Conservation (phyloP, 2,329 filamentous ascomycete genomes). For the Monosporascus sp. region DNA sequence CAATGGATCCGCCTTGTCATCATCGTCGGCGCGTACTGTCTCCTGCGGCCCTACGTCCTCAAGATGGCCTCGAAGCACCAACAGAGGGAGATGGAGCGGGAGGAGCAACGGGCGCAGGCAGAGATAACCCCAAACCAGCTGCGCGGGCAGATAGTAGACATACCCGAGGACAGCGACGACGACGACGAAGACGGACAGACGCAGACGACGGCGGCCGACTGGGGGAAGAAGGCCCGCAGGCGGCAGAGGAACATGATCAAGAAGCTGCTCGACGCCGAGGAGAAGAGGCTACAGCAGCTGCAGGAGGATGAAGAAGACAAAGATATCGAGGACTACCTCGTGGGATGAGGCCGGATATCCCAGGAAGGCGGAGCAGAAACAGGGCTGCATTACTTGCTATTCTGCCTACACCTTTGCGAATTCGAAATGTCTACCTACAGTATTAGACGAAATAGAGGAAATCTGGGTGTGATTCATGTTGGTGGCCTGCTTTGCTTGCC, state of each 20-base stretch:
- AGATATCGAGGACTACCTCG: slow-evolving; percentile 68
- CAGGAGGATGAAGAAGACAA: slow-evolving; percentile 64
- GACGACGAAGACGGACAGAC: slow-evolving; percentile 44
- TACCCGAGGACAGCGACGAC: slow-evolving; percentile 48
- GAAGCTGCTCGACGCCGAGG: slow-evolving; percentile 58
- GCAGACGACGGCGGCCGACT: slow-evolving; percentile 47
- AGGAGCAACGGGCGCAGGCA: slow-evolving; percentile 38
- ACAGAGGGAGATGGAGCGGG: slow-evolving; percentile 57
- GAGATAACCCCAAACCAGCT: slow-evolving; percentile 61
- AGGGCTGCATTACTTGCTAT: no score
- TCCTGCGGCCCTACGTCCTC: slow-evolving; percentile 69
- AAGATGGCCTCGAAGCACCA: slow-evolving; percentile 59
- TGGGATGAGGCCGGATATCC: slow-evolving; percentile 9
- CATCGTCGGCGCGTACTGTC: slow-evolving; percentile 66
- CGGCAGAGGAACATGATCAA: slow-evolving; percentile 63
- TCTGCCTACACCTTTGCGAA: no score
- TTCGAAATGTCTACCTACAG: no score
- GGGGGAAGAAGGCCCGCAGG: slow-evolving; percentile 66
- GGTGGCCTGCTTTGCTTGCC: no score
- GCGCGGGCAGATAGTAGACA: slow-evolving; percentile 44
- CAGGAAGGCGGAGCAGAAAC: no score
- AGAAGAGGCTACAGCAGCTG: slow-evolving; percentile 49
- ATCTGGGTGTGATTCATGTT: no score
- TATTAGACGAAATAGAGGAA: no score
- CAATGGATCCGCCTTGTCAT: slow-evolving; percentile 64